These are phyloP conservation scores for Nicotiana knightiana DNA, from an alignment of 257 asterid genomes.

Conservation along the genomic window DNA sequence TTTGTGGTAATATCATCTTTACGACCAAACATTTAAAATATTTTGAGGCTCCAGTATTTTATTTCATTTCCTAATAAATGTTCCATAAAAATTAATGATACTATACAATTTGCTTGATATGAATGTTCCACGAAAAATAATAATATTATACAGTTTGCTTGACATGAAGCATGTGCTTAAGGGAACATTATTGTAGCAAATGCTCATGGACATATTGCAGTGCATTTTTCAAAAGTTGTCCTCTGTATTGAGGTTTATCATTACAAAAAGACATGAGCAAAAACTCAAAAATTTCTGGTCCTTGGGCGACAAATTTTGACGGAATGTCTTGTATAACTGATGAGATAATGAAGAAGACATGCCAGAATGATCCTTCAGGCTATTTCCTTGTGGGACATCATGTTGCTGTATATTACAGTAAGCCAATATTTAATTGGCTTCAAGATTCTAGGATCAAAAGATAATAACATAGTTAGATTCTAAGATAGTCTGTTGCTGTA, in stretches of 20 bases:
- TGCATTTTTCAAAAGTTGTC: conserved; percentile 62
- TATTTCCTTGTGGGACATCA: conserved; percentile 66
- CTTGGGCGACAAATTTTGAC: conserved; percentile 76
- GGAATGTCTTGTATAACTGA: conserved; percentile 74
- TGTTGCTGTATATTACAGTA: conserved; percentile 59
- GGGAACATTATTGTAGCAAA: conserved; percentile 18
- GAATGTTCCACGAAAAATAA: no score
- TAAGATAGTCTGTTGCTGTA: no score
- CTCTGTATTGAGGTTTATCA: conserved; percentile 77
- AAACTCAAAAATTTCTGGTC: conserved; percentile 80
- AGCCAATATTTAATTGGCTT: conserved; percentile 76
- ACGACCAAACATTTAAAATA: no score
- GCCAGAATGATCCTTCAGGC: conserved; percentile 64
- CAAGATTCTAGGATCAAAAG: conserved; percentile 31
- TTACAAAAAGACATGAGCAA: conserved; percentile 37
- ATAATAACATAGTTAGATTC: no score
- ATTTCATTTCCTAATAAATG: no score
- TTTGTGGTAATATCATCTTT: no score
- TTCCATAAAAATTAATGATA: no score
- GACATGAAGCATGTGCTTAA: no score
- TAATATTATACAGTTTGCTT: no score
- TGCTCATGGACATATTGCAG: conserved; percentile 31
- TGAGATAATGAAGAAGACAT: conserved; percentile 66
- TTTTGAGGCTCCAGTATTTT: no score
- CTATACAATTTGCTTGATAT: no score